Percentiles rank a stretch among this genome's conserved stretches.
Evolutionary conservation across 1,284 basidiomycete genomes (phyloP).

Genomic region (Boletus mariae): DNA sequence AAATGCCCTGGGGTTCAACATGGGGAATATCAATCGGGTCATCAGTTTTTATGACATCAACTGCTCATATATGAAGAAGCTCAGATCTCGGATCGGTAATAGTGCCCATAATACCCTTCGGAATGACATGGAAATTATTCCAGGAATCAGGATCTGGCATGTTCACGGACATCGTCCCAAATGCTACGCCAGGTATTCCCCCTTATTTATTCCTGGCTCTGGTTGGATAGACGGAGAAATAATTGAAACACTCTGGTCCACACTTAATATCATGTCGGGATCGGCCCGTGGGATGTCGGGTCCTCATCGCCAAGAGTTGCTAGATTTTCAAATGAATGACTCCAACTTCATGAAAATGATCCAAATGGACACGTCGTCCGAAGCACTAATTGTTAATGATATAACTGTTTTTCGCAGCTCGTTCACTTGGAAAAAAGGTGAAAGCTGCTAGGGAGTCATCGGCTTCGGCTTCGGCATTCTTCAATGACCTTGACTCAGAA

Average conservation of each 20-base stretch:
- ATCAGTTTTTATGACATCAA: conserved; percentile 13
- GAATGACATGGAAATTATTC: neutral
- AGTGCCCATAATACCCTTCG: no score
- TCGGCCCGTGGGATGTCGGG: conserved; percentile 1
- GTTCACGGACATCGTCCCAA: conserved; percentile 6
- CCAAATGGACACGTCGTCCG: neutral
- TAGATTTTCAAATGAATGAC: neutral
- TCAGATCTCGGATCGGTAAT: neutral
- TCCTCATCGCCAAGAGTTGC: no score
- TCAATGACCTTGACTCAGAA: no score
- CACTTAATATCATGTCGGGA: conserved; percentile 1
- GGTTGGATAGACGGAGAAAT: neutral
- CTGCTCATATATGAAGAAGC: conserved; percentile 10
- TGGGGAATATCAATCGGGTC: neutral
- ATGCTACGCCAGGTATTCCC: neutral
- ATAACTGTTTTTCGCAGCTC: no score
- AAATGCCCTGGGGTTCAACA: conserved; percentile 9
- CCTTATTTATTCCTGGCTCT: neutral
- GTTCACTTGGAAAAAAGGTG: no score
- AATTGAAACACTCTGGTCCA: conserved; percentile 7
- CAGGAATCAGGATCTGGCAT: conserved; percentile 14
- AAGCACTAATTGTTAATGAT: no score
- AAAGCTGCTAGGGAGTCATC: no score
- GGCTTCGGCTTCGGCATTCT: no score
- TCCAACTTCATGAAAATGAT: conserved; percentile 14